A percentile compares a stretch with the other conserved stretches of the same genome.
These are phyloP conservation scores for Lipomyces sp. DNA, from an alignment of 805 yeast genomes.

Conservation along the genomic window DNA sequence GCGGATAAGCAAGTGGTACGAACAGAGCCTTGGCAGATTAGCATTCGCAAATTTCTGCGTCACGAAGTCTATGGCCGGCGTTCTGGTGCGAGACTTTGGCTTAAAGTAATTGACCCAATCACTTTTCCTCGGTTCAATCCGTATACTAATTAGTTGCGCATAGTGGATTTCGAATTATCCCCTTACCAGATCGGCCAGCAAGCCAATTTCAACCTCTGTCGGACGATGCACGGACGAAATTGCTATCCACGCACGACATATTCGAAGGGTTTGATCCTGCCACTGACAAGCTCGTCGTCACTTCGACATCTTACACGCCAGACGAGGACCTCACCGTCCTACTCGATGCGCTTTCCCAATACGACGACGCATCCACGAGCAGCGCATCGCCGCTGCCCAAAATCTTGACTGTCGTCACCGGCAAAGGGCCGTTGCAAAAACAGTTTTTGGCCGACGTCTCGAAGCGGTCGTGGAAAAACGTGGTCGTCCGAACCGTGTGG, in stretches of 20 bases:
- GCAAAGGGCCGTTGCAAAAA: conserved; percentile 82
- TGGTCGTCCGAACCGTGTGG: conserved; percentile 70
- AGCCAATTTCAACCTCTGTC: conserved; percentile 56
- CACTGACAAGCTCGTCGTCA: conserved; percentile 63
- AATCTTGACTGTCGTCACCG: conserved; percentile 79
- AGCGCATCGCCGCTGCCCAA: conserved; percentile 12
- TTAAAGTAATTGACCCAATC: conserved; percentile 36
- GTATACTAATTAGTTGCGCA: not conserved
- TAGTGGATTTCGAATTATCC: conserved; percentile 47
- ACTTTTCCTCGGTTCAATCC: not conserved
- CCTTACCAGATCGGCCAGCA: conserved; percentile 85
- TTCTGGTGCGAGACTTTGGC: conserved; percentile 54
- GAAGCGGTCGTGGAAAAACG: conserved; percentile 45
- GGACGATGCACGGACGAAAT: conserved; percentile 33
- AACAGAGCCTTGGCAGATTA: conserved; percentile 51
- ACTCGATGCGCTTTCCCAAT: conserved; percentile 60
- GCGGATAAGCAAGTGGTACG: conserved; percentile 57
- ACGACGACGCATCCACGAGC: conserved; percentile 43
- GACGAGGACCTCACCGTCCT: conserved; percentile 83
- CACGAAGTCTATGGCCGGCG: conserved; percentile 66
- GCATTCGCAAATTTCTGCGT: conserved; percentile 79
- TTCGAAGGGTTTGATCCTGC: conserved; percentile 40
- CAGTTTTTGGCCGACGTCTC: conserved; percentile 51
- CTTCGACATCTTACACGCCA: conserved; percentile 92
- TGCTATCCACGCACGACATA: conserved; percentile 38